Conservation (phyloP, 2,329 filamentous ascomycete genomes). For the Neophaeococcomyces aloes region DNA sequence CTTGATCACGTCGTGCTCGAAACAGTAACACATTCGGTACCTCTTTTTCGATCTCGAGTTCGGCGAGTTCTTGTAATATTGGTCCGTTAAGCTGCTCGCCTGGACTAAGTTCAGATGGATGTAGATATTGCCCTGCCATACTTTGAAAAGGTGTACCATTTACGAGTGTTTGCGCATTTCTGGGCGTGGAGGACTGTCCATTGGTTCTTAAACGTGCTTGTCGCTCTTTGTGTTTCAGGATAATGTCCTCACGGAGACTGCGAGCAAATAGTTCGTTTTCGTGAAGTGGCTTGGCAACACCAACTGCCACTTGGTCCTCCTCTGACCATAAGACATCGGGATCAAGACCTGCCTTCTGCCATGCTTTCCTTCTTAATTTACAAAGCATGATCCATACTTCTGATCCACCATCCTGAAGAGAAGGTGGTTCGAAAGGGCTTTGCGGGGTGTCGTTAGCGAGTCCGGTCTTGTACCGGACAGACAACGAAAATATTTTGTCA, state of each 20-base stretch:
- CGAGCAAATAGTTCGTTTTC: conserved; percentile 17
- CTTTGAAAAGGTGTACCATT: background rate
- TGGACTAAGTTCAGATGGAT: conserved; percentile 1
- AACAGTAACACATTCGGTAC: conserved; percentile 3
- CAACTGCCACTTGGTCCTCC: conserved; percentile 33
- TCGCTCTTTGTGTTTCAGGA: conserved; percentile 11
- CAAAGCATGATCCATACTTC: conserved; percentile 42
- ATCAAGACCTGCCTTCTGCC: conserved; percentile 39
- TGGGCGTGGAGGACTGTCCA: background rate
- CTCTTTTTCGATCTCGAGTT: background rate
- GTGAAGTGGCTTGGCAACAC: conserved; percentile 21
- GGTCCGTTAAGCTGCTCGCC: background rate
- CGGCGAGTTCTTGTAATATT: background rate
- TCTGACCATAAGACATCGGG: conserved; percentile 38
- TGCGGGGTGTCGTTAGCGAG: conserved; percentile 36
- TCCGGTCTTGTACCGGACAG: conserved; percentile 32
- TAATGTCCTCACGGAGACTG: conserved; percentile 19
- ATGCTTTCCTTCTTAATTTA: conserved; percentile 36
- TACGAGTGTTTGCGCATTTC: background rate
- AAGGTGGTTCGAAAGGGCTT: conserved; percentile 33
- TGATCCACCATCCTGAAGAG: conserved; percentile 37
- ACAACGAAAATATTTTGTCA: conserved; percentile 37
- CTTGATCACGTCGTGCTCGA: conserved; percentile 4
- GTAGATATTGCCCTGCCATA: background rate
- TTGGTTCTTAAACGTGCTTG: background rate